Evolutionary conservation across 768 basidiomycete species (phyloP).

Genomic region (Hemileccinum impolitum): DNA sequence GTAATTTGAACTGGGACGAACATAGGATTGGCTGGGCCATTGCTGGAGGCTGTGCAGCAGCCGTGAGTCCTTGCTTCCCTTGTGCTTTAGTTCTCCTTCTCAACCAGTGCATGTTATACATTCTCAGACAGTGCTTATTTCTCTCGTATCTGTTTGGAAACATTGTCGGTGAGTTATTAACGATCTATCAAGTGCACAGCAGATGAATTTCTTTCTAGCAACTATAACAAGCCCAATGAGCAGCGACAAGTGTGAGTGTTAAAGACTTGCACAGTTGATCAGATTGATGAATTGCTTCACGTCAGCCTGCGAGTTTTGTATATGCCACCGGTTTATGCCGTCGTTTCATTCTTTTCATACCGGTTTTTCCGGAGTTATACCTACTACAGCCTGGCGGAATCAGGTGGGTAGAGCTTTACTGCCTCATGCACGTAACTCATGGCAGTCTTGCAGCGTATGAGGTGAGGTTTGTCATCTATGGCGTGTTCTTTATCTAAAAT

Average conservation of each 20-base stretch:
- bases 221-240: conserved; percentile 61
- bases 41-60: conserved; percentile 55
- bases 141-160: conserved; percentile 48
- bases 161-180: conserved; percentile 57
- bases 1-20: conserved; percentile 53
- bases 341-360: conserved; percentile 85
- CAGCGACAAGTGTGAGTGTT: conserved; percentile 74
- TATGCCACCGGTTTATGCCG: conserved; percentile 79
- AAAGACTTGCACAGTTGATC: neutral
- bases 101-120: neutral
- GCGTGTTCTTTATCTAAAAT: conserved; percentile 12
- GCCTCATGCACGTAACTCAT: conserved; percentile 26
- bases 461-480: conserved; percentile 36
- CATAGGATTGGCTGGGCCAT: conserved; percentile 75
- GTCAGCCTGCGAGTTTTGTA: conserved; percentile 72
- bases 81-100: neutral
- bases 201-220: conserved; percentile 39
- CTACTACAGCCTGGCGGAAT: conserved; percentile 52
- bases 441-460: conserved; percentile 53
- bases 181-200: neutral
- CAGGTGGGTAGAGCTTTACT: conserved; percentile 34
- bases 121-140: conserved; percentile 57
- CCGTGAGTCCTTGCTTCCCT: conserved; percentile 39
- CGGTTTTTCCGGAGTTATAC: conserved; percentile 79
- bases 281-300: neutral